These are phyloP conservation scores for Juglanconis sp. DNA, from an alignment of 2,329 filamentous ascomycete genomes.

Conservation along the genomic window DNA sequence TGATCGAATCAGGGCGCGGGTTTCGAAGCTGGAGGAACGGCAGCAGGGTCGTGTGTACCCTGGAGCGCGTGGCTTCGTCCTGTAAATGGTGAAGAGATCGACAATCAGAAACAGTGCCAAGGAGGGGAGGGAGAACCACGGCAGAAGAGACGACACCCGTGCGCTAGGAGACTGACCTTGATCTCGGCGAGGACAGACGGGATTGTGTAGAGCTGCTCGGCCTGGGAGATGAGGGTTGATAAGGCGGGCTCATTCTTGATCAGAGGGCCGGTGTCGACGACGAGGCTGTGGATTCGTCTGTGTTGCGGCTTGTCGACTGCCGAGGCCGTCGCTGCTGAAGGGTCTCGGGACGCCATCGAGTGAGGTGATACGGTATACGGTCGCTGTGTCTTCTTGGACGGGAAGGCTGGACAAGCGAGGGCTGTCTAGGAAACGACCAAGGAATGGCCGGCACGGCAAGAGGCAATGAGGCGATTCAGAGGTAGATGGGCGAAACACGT, in stretches of 20 bases:
- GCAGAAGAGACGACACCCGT: background rate
- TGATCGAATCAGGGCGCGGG: slow-evolving; percentile 73
- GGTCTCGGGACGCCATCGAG: background rate
- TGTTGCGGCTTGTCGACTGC: background rate
- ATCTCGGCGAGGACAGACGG: slow-evolving; percentile 87
- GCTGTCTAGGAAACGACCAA: too few relatives aligned
- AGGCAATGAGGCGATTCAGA: too few relatives aligned
- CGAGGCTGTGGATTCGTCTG: slow-evolving; percentile 77
- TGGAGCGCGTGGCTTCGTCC: slow-evolving; percentile 74
- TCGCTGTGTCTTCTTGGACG: too few relatives aligned
- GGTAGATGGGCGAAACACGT: background rate
- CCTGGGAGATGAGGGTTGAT: slow-evolving; percentile 74
- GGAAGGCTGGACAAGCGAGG: too few relatives aligned
- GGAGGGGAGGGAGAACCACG: background rate
- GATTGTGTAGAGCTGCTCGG: slow-evolving; percentile 76
- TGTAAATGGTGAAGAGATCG: slow-evolving; percentile 43
- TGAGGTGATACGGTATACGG: background rate
- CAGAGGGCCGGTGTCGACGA: slow-evolving; percentile 88
- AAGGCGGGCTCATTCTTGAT: slow-evolving; percentile 89
- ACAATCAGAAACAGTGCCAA: background rate
- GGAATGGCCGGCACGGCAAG: too few relatives aligned
- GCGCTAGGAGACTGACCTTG: slow-evolving; percentile 44
- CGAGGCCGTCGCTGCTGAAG: background rate
- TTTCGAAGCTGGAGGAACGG: slow-evolving; percentile 79
- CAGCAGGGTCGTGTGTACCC: slow-evolving; percentile 78